Base-by-base conservation (phyloP, 192 early-diverging fungal genomes). In the Backusella australiensis region DNA sequence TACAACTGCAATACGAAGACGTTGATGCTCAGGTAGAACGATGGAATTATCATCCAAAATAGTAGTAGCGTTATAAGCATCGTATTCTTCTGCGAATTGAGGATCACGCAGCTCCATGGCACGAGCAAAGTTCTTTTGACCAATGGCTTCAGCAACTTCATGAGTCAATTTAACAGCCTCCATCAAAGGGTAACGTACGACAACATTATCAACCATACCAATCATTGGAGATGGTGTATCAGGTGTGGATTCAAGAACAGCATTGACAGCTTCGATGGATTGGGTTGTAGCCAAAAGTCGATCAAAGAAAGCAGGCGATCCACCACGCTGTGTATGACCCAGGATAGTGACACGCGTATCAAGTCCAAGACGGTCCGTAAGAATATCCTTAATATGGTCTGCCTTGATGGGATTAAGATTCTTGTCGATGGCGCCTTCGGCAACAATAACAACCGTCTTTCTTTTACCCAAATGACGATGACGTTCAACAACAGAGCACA, bases 321-420 rank as follows among this genome's bases (percentile, higher is more conserved):
- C 97, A 77, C 97, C 97, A 53, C 97, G 89, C 84, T 99, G 97
- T 42, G 96, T 94, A 74, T 99, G 97, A 9, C 97, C 97, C 42
- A 99, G 83, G 19, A 89, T 94, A 4, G 97, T 99, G 67, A 98
- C 96, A 4, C 97, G 91, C 6, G 96, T 97, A 81, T 99, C 97
- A 56, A 97, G 86, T 26, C 90, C 90, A 38, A 97, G 81, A 19
- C 92, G 86, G n/a, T 92, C 86, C 4, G 92, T 88, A 65, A 99
- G 83, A 34, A 97, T 85, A 56, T 95, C 90, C 77, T 90, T 92
- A 68, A 99, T 89, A 38, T 94, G 85, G 26, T 96, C 95, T 41
- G 94, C 76, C 67, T 93, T 96, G 77, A 99, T 96, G 14, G 96
- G 94, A 0, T 94, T 91, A 6, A 98, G 84, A 66, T 95, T 83